Percentiles rank a stretch among this genome's conserved stretches.
Conservation (phyloP, 805 yeast genomes). For the Sugiyamaella chiloensis region DNA sequence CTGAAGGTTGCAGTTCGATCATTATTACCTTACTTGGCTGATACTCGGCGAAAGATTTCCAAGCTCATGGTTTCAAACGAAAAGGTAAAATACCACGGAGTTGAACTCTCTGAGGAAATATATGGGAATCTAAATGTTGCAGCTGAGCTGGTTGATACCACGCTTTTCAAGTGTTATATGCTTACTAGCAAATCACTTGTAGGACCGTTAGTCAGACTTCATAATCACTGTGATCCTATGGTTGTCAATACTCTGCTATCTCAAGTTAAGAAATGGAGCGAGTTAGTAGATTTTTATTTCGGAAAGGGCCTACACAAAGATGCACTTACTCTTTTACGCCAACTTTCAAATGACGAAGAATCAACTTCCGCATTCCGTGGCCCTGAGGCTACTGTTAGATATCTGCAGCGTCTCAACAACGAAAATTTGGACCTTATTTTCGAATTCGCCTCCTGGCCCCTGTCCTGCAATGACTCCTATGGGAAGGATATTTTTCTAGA, state of each 20-base stretch:
- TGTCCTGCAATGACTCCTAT: slow-evolving; percentile 37
- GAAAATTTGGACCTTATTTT: slow-evolving; percentile 53
- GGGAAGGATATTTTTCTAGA: slow-evolving; percentile 59
- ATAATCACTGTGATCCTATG: slow-evolving; percentile 66
- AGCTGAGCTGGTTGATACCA: slow-evolving; percentile 62
- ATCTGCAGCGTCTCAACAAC: slow-evolving; percentile 23
- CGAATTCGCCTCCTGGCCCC: slow-evolving; percentile 52
- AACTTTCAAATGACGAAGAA: slow-evolving; percentile 29
- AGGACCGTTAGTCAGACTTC: slow-evolving; percentile 76
- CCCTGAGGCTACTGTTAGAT: slow-evolving; percentile 23
- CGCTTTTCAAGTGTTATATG: slow-evolving; percentile 71
- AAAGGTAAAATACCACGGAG: slow-evolving; percentile 21
- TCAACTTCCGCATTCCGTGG: slow-evolving; percentile 29
- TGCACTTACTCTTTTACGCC: slow-evolving; percentile 61
- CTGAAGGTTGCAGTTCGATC: slow-evolving; percentile 28
- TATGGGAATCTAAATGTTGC: slow-evolving; percentile 34
- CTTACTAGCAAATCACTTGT: slow-evolving; percentile 66
- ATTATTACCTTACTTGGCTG: slow-evolving; percentile 46
- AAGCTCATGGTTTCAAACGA: slow-evolving; percentile 26
- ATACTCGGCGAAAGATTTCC: slow-evolving; percentile 45
- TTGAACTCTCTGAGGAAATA: slow-evolving; percentile 26
- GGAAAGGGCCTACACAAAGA: slow-evolving; percentile 59
- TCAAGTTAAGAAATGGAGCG: slow-evolving; percentile 51
- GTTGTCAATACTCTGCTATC: slow-evolving; percentile 55
- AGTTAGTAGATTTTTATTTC: slow-evolving; percentile 73